phyloP scores from a whole-genome alignment of 1,139 yeast species.

The Candida anutae region DNA sequence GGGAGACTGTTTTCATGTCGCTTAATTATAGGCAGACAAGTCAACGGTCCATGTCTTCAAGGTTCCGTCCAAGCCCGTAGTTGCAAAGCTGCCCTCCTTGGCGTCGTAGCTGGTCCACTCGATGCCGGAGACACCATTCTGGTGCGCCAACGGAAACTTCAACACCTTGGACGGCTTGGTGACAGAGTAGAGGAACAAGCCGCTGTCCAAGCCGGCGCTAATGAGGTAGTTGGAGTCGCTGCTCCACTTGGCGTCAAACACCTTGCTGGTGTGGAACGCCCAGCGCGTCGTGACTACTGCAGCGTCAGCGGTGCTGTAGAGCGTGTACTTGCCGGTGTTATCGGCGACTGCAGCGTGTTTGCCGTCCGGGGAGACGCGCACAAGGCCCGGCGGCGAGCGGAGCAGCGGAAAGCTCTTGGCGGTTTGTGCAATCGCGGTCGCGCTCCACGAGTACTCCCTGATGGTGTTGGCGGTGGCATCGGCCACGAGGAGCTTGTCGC shows the following conservation, averaged over 20 bases:
- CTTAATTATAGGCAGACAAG: slow-evolving; percentile 11
- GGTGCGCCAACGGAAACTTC: slow-evolving; percentile 75
- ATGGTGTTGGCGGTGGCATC: slow-evolving; percentile 35
- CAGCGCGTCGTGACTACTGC: slow-evolving; percentile 77
- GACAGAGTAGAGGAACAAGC: slow-evolving; percentile 72
- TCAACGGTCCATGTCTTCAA: slow-evolving; percentile 66
- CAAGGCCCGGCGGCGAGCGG: slow-evolving; percentile 53
- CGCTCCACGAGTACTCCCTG: slow-evolving; percentile 18
- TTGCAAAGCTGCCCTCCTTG: slow-evolving; percentile 36
- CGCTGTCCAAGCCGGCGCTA: slow-evolving; percentile 80
- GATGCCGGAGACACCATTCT: slow-evolving; percentile 74
- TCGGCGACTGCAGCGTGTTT: slow-evolving; percentile 79
- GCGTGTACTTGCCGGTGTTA: slow-evolving; percentile 70
- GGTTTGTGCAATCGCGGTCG: slow-evolving; percentile 8
- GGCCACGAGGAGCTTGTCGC: slow-evolving; percentile 41
- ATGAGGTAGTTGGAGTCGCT: slow-evolving; percentile 63
- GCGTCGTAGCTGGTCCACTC: slow-evolving; percentile 48
- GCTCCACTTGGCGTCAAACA: slow-evolving; percentile 74
- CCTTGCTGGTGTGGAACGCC: slow-evolving; percentile 88
- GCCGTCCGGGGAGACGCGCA: slow-evolving; percentile 68
- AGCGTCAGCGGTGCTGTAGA: slow-evolving; percentile 51
- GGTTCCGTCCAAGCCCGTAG: slow-evolving; percentile 78
- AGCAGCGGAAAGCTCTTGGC: slow-evolving; percentile 32
- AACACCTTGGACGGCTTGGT: slow-evolving; percentile 69
- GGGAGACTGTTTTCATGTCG: too few species aligned